Evolutionary conservation across 306 rosid species (phyloP).

Genomic region (Malus orientalis): DNA sequence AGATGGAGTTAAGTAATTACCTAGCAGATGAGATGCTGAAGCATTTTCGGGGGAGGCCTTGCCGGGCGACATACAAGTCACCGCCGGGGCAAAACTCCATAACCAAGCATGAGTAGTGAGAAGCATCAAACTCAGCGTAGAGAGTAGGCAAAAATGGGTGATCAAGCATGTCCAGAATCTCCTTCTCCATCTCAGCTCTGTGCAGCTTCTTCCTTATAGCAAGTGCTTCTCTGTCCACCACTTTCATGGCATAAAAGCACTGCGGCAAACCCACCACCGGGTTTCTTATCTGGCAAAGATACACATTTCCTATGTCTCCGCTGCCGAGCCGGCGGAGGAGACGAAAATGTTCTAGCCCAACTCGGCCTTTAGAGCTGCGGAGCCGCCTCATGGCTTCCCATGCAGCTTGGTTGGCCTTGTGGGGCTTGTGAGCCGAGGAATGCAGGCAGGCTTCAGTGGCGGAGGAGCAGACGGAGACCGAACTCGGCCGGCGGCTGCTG

Average conservation of each 20-base stretch:
- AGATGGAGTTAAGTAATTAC: conserved; percentile 26
- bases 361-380: conserved; percentile 45
- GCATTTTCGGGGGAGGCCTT: conserved; percentile 63
- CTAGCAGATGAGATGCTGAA: conserved; percentile 60
- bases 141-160: conserved; percentile 90
- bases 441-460: conserved; percentile 24
- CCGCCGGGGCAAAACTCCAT: conserved; percentile 99
- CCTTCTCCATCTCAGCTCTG: conserved; percentile 91
- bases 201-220: conserved; percentile 71
- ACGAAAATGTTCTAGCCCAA: conserved; percentile 74
- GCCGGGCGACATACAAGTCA: conserved; percentile 75
- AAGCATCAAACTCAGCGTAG: conserved; percentile 81
- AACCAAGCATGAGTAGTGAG: conserved; percentile 88
- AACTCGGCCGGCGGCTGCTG: conserved; percentile 68
- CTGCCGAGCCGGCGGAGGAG: conserved; percentile 76
- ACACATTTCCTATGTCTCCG: conserved; percentile 88
- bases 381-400: conserved; percentile 84
- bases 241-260: conserved; percentile 91
- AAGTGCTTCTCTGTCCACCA: conserved; percentile 88
- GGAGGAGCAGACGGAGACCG: conserved; percentile 49
- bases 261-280: conserved; percentile 55
- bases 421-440: conserved; percentile 52
- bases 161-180: conserved; percentile 75
- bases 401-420: conserved; percentile 79
- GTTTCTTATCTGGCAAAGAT: conserved; percentile 84